Conservation (phyloP, 441 rosid genomes). For the Jatropha multifida region DNA sequence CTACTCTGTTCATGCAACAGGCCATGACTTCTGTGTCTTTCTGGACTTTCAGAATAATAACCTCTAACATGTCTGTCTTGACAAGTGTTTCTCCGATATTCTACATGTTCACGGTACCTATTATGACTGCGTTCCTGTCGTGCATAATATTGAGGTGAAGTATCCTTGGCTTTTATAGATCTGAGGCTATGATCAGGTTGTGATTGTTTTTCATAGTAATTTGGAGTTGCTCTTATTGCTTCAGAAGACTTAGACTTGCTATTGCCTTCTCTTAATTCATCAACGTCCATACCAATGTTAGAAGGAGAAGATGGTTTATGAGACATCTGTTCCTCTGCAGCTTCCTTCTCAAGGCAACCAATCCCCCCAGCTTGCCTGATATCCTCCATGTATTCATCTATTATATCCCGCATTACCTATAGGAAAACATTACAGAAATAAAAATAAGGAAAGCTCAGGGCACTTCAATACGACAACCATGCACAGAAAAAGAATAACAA, state of each 20-base stretch:
- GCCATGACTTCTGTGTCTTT: constrained; percentile 37
- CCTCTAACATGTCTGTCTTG: constrained; percentile 38
- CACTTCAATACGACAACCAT: background rate
- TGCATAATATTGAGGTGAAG: constrained; percentile 31
- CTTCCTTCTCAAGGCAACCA: constrained; percentile 71
- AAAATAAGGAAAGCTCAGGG: background rate
- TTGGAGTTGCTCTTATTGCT: constrained; percentile 23
- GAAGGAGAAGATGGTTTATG: constrained; percentile 26
- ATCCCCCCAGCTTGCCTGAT: constrained; percentile 86
- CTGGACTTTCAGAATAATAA: constrained; percentile 40
- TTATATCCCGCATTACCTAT: constrained; percentile 83
- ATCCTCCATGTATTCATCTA: constrained; percentile 81
- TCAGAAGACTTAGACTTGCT: constrained; percentile 21
- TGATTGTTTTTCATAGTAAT: constrained; percentile 32
- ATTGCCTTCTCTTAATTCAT: constrained; percentile 20
- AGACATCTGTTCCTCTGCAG: constrained; percentile 36
- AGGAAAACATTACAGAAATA: constrained; percentile 6
- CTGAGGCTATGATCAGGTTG: constrained; percentile 31
- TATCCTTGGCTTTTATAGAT: constrained; percentile 34
- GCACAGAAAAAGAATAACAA: background rate
- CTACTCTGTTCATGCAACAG: constrained; percentile 35
- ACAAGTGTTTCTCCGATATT: constrained; percentile 24
- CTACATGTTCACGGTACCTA: constrained; percentile 31
- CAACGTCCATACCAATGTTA: constrained; percentile 21
- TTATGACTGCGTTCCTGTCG: constrained; percentile 26